These are phyloP conservation scores for Pseudogymnoascus sp. DNA, from an alignment of 2,329 filamentous ascomycete genomes.

Conservation along the genomic window DNA sequence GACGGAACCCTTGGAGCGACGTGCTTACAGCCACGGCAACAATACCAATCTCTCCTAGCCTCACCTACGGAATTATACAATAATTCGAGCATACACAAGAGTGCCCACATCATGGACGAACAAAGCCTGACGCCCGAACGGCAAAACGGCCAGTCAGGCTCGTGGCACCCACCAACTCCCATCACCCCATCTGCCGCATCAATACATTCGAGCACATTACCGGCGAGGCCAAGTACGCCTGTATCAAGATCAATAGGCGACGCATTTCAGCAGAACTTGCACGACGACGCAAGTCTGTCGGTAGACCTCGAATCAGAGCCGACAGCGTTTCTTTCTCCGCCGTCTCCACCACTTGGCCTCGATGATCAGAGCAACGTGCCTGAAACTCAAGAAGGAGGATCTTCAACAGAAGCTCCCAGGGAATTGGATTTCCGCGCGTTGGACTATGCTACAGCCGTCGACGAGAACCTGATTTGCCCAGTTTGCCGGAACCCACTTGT, in stretches of 20 bases:
- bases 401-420: neutral
- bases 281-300: neutral
- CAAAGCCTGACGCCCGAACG: neutral
- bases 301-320: neutral
- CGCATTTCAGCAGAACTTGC: neutral
- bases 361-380: neutral
- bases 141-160: neutral
- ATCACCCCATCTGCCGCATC: neutral
- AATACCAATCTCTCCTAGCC: neutral
- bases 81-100: neutral
- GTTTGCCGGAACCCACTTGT: conserved; percentile 52
- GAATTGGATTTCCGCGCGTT: conserved; percentile 27
- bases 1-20: neutral
- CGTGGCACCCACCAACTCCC: neutral
- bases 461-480: conserved; percentile 33
- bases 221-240: neutral
- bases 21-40: neutral
- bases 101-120: neutral
- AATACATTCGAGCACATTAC: neutral
- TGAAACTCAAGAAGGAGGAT: neutral
- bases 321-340: neutral
- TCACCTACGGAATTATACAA: neutral
- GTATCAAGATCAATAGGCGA: neutral
- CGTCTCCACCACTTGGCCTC: neutral
- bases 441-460: conserved; percentile 27